phyloP scores from a whole-genome alignment of 2,329 filamentous ascomycete species.

The Rhynchosporium secalis region DNA sequence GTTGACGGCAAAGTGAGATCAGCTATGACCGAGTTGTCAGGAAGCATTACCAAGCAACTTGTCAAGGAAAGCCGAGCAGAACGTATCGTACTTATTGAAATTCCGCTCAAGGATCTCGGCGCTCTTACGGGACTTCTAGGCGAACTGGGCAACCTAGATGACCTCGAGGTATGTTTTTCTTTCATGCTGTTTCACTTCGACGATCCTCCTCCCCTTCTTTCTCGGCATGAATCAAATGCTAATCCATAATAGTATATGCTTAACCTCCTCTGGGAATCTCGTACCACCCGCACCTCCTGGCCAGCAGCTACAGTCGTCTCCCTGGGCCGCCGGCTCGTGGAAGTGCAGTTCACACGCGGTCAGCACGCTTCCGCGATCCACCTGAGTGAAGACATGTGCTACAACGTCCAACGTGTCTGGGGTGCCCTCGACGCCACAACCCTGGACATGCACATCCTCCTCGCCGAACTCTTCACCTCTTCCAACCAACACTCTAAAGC shows the following conservation, averaged over 20 bases:
- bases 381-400: conserved; percentile 33
- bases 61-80: conserved; percentile 45
- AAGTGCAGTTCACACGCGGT: conserved; percentile 27
- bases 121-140: conserved; percentile 49
- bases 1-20: conserved; percentile 41
- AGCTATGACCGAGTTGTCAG: conserved; percentile 43
- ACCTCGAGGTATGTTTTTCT: conserved; percentile 43
- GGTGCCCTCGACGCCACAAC: conserved; percentile 30
- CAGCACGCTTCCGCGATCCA: conserved; percentile 24
- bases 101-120: conserved; percentile 48
- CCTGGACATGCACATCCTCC: conserved; percentile 29
- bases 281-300: conserved; percentile 26
- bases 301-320: conserved; percentile 24
- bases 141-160: conserved; percentile 48
- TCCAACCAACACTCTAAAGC: conserved; percentile 23
- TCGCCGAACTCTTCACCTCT: conserved; percentile 30
- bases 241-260: conserved; percentile 27
- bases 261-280: conserved; percentile 29
- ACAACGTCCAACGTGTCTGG: conserved; percentile 34
- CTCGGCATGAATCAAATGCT: not conserved
- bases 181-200: not conserved
- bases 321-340: conserved; percentile 31
- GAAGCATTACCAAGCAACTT: conserved; percentile 45
- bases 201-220: not conserved
- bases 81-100: conserved; percentile 46